Base-by-base conservation (phyloP, 129 eudicot species). In the Dittrichia graveolens region DNA sequence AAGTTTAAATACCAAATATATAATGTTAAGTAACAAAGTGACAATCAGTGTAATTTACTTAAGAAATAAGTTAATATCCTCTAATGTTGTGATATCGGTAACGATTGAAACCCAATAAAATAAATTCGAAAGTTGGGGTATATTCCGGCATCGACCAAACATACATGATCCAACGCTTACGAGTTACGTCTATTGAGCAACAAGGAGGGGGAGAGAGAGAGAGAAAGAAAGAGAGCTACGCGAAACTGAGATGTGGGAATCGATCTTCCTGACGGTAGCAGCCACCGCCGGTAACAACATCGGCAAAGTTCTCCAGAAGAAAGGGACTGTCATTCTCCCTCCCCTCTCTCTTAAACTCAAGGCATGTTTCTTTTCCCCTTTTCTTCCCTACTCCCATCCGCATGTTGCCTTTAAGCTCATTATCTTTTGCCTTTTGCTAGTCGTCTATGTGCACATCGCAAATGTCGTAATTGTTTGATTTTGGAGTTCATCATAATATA, bases 271-370 rank as follows among this genome's bases (percentile, higher is more conserved):
- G n/a, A 95, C 97, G 81, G 68, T 95, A n/a, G 99, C 96, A 57
- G 99, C 99, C 40, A 90, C 99, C 62, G 99, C 99, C 76, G 99
- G 97, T 0, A 95, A 95, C 72, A 95, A 95, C 90, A 90, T 95
- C 85, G 99, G 99, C 40, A 90, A 95, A 81, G 94, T 95, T 53
- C 93, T 95, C 64, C 97, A 95, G 90, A 95, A 95, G 69, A 95
- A 95, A 67, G 99, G 97, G 67, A 90, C 99, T 49, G 82, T 95
- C 84, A 90, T 95, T 86, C 90, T 95, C 50, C 97, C 99, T 52
- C 97, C 99, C 56, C 95, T 95, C 75, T 95, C 97, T 19, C 81
- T 95, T 73, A 95, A 95, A 83, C 94, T 95, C 89, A 90, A 95
- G 96, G 99, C 65, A 56, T 38, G 12, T 44, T 6, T 14, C 70